Evolutionary conservation across 2,329 filamentous ascomycete genomes (phyloP), one percentile per base, ranked within the genome.

Genomic region (Monosporascus sp.): DNA sequence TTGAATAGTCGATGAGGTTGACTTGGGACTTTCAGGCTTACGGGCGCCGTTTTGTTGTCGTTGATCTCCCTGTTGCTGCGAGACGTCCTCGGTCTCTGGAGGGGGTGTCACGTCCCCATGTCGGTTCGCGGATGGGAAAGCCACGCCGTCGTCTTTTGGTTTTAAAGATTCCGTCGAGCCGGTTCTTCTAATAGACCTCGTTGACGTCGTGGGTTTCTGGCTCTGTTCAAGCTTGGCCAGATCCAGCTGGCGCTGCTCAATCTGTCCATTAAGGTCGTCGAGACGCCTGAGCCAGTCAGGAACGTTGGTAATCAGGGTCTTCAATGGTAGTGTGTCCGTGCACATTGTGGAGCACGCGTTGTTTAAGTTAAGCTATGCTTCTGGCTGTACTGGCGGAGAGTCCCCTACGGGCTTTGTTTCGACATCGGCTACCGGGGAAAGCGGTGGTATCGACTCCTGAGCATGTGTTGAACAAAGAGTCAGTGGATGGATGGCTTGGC

Each of bases 261-360:
- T 83, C 66, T 86, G 78, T 54, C 74, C 73, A 62, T 76, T 83
- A 53, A 87, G 75, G 50, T 84, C 78, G 56, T 85, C 79, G 45
- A 87, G 75, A 22, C 80, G 77, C 54, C 72, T 72, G 38, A 80
- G 71, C 83, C 83, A 87, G 65, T 79, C 76, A 17, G 83, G 83
- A 43, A 85, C 74, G 55, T 83, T 81, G 58, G 67, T 72, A 51
- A 74, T 72, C 38, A 87, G 72, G 54, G 77, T 77, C 51, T 72
- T 77, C 51, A 87, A 69, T 27, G 82, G 77, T 50, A 87, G 69
- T 31, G 82, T 78, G 55, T 86, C 83, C 70, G 81, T 79, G 56
- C 74, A 72, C 71, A 74, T 73, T 9, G 53, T 59, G 43, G 20
- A 46, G 43, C 43, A 46, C 6, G 22, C 25, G 25, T n/a, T 4